Evolutionary conservation across 2,329 filamentous ascomycete genomes (phyloP).

Genomic region (Calonectria hongkongensis): DNA sequence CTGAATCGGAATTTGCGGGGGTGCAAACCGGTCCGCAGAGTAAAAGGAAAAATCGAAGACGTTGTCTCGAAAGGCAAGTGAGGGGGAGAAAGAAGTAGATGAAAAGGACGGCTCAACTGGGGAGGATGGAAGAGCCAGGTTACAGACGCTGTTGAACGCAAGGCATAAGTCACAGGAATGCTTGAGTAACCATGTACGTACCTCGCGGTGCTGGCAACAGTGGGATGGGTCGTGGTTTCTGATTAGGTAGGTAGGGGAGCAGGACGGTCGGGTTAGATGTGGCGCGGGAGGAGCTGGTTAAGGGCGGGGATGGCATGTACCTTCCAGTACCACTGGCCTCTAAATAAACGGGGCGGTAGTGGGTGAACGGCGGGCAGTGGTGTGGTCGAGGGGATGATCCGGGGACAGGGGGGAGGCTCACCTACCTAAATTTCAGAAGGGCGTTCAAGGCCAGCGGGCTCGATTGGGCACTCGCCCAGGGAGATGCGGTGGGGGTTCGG

Average conservation of each 20-base stretch:
- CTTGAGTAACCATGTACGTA: conserved; percentile 23
- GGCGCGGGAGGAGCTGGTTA: conserved; percentile 26
- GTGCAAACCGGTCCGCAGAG: conserved; percentile 32
- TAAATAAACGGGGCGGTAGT: conserved; percentile 11
- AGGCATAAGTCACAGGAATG: conserved; percentile 9
- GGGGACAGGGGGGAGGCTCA: conserved; percentile 1
- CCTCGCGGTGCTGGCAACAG: conserved; percentile 13
- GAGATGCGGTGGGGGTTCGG: conserved; percentile 13
- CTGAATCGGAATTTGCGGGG: conserved; percentile 32
- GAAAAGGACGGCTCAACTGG: conserved; percentile 33
- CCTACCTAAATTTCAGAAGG: conserved; percentile 16
- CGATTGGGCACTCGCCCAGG: conserved; percentile 2
- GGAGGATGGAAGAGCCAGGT: conserved; percentile 41
- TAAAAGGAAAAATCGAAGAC: conserved; percentile 38
- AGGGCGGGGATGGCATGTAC: conserved; percentile 26
- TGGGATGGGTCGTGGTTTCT: conserved; percentile 26
- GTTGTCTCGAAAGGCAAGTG: conserved; percentile 42
- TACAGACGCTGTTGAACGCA: conserved; percentile 3
- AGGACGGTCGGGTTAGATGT: conserved; percentile 15
- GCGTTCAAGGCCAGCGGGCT: background rate
- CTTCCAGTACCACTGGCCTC: background rate
- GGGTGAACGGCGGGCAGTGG: background rate
- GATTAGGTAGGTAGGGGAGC: conserved; percentile 33
- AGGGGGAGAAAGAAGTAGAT: conserved; percentile 39
- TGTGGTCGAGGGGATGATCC: conserved; percentile 6